Evolutionary conservation across 1,284 basidiomycete genomes (phyloP).

Genomic region (Trametes sp.): DNA sequence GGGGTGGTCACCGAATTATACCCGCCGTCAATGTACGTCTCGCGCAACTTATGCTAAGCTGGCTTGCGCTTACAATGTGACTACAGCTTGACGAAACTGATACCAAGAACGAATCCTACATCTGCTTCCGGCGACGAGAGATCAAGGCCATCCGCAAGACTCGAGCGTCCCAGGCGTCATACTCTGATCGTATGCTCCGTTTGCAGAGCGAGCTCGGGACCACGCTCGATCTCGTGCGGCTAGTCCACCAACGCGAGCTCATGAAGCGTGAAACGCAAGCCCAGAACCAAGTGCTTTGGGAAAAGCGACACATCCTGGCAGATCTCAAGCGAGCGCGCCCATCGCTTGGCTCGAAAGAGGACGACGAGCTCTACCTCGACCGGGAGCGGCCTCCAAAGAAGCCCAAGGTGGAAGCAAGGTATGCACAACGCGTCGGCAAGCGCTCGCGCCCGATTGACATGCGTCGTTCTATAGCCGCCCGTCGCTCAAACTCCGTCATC

Average conservation of each 20-base stretch:
- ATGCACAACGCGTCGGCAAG: constrained; percentile 35
- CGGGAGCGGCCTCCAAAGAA: constrained; percentile 74
- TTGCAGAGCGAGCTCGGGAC: constrained; percentile 80
- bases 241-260: constrained; percentile 76
- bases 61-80: background rate
- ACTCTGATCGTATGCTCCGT: constrained; percentile 87
- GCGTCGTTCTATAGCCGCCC: constrained; percentile 48
- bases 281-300: constrained; percentile 77
- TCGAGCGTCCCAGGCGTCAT: constrained; percentile 87
- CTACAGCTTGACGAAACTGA: constrained; percentile 90
- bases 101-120: constrained; percentile 91
- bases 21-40: constrained; percentile 43
- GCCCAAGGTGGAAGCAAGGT: constrained; percentile 55
- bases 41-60: background rate
- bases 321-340: constrained; percentile 86
- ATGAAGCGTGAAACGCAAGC: constrained; percentile 73
- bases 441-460: constrained; percentile 14
- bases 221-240: constrained; percentile 77
- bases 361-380: constrained; percentile 86
- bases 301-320: constrained; percentile 76
- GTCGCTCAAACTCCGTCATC: constrained; percentile 59
- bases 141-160: constrained; percentile 96
- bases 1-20: constrained; percentile 43
- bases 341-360: constrained; percentile 70
- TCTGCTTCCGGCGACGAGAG: constrained; percentile 97